Conservation (phyloP, 768 basidiomycete species). For the Mycena kentingensis region DNA sequence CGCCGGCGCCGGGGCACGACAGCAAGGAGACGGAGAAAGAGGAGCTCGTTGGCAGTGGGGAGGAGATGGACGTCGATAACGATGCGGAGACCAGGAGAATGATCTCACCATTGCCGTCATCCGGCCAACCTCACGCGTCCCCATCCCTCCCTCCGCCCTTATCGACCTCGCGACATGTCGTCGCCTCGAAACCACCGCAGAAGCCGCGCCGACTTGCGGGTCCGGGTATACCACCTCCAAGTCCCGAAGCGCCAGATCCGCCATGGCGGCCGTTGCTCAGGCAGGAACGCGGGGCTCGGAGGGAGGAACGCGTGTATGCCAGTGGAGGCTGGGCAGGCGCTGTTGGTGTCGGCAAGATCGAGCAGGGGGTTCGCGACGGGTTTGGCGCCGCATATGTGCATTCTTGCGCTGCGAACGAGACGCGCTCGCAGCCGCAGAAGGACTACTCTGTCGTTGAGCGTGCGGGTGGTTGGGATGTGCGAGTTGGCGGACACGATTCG, state of each 20-base stretch:
- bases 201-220: slow-evolving; percentile 18
- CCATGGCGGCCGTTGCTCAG: slow-evolving; percentile 19
- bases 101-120: not conserved
- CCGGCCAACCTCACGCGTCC: not conserved
- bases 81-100: slow-evolving; percentile 6
- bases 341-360: not conserved
- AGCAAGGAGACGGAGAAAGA: slow-evolving; percentile 8
- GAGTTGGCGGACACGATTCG: not conserved
- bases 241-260: slow-evolving; percentile 2
- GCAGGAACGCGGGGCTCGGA: slow-evolving; percentile 8
- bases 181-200: not conserved
- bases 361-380: not conserved
- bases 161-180: too few species aligned
- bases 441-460: slow-evolving; percentile 13
- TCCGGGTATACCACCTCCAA: slow-evolving; percentile 15
- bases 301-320: slow-evolving; percentile 1
- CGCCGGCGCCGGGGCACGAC: not conserved
- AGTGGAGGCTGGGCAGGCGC: slow-evolving; percentile 16
- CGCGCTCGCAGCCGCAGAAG: not conserved
- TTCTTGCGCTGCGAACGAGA: not conserved
- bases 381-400: not conserved
- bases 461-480: slow-evolving; percentile 7
- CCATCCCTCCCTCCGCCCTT: too few species aligned
- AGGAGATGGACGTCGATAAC: slow-evolving; percentile 26
- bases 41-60: slow-evolving; percentile 13